Percentiles rank a stretch among this genome's conserved stretches.
These are phyloP conservation scores for Hymenoscyphus repandus DNA, from an alignment of 2,329 filamentous ascomycete genomes.

Conservation along the genomic window DNA sequence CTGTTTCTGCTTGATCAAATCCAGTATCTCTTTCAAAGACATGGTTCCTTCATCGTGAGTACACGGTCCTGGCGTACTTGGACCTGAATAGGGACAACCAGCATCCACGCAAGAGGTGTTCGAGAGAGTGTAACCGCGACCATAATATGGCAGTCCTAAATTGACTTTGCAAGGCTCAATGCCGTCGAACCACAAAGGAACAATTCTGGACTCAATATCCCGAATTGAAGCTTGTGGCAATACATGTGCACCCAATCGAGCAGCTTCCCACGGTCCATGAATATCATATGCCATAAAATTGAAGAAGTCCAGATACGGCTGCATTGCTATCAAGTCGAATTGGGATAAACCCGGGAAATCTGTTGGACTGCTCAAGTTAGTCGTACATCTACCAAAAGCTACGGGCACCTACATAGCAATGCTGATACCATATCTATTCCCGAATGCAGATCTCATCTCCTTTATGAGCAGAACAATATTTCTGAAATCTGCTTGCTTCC, in stretches of 20 bases:
- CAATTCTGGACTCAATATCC: constrained; percentile 36
- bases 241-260: constrained; percentile 30
- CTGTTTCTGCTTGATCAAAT: constrained; percentile 23
- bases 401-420: constrained; percentile 32
- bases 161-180: constrained; percentile 39
- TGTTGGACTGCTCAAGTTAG: constrained; percentile 22
- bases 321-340: constrained; percentile 28
- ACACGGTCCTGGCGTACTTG: constrained; percentile 27
- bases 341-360: constrained; percentile 30
- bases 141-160: constrained; percentile 44
- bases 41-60: constrained; percentile 29
- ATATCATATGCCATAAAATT: constrained; percentile 36
- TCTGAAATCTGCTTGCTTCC: constrained; percentile 31
- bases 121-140: constrained; percentile 37
- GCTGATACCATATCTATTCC: constrained; percentile 36
- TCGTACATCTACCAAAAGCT: neutral
- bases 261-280: constrained; percentile 38
- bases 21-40: constrained; percentile 30
- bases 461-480: constrained; percentile 33
- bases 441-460: constrained; percentile 31
- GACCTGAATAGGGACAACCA: constrained; percentile 24
- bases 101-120: constrained; percentile 21
- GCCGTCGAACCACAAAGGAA: constrained; percentile 38
- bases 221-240: constrained; percentile 38
- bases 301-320: constrained; percentile 29